phyloP scores from a whole-genome alignment of 345 rosid species.

The Cardiospermum halicacabum region DNA sequence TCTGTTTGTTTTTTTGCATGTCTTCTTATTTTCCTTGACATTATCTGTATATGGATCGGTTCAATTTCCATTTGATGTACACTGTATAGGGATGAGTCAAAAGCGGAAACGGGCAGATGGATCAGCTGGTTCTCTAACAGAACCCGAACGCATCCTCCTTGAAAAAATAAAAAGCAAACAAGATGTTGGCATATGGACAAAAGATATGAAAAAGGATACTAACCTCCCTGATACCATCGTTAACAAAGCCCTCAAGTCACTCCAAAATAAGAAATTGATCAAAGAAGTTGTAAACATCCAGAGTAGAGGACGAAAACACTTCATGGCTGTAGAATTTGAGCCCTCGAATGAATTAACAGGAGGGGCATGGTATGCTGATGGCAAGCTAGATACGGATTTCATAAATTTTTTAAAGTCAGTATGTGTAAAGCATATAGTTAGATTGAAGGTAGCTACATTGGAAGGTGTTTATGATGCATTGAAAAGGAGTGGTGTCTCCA shows the following conservation, averaged over 20 bases:
- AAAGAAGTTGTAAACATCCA: slow-evolving; percentile 64
- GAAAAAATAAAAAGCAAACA: slow-evolving; percentile 45
- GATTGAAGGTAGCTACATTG: slow-evolving; percentile 40
- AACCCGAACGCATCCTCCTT: slow-evolving; percentile 44
- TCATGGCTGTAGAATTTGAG: slow-evolving; percentile 54
- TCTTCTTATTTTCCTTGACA: not conserved
- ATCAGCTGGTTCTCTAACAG: slow-evolving; percentile 30
- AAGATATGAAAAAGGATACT: slow-evolving; percentile 45
- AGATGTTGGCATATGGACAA: slow-evolving; percentile 52
- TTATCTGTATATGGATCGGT: not conserved
- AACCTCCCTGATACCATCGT: slow-evolving; percentile 28
- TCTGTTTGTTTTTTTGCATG: not conserved
- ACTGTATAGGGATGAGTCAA: slow-evolving; percentile 21
- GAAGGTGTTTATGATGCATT: slow-evolving; percentile 37
- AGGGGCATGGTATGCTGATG: slow-evolving; percentile 72
- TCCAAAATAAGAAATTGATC: slow-evolving; percentile 40
- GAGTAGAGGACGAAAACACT: slow-evolving; percentile 50
- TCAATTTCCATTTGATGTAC: not conserved
- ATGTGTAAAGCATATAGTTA: slow-evolving; percentile 34
- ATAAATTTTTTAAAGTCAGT: slow-evolving; percentile 35
- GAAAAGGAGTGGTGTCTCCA: slow-evolving; percentile 28
- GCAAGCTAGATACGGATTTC: slow-evolving; percentile 42
- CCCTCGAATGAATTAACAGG: slow-evolving; percentile 68
- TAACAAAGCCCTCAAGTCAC: slow-evolving; percentile 37
- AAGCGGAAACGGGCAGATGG: slow-evolving; percentile 56